Evolutionary conservation across 345 rosid species (phyloP), one percentile per base, ranked within the genome.

Genomic region (Zanthoxylum bungeanum): DNA sequence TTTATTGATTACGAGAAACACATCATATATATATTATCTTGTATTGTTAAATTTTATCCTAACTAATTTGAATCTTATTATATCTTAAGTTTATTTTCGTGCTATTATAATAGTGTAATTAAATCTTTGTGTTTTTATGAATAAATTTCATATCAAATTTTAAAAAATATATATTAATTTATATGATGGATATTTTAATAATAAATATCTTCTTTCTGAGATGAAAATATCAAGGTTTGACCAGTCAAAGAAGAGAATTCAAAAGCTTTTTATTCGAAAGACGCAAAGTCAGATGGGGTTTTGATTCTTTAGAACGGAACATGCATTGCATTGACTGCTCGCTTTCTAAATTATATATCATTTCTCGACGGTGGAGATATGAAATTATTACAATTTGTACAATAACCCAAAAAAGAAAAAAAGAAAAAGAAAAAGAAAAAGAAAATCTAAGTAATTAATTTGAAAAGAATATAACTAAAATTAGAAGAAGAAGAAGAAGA

Each of bases 181-280:
- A n/a, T n/a, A n/a, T n/a, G n/a, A n/a, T n/a, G n/a, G n/a, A n/a
- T n/a, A n/a, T n/a, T n/a, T n/a, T n/a, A n/a, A n/a, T n/a, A n/a
- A n/a, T n/a, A n/a, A n/a, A n/a, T 10, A 11, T 11, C 14, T 28
- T 50, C 7, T 19, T 50, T 16, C 14, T 63, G 16, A 52, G 7
- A 58, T 21, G 50, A 37, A 77, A 44, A 66, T 21, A 61, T 51
- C 50, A 49, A 37, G 19, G n/a, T 44, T 44, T 86, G 86, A 84
- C 86, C 75, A 16, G 90, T 86, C 87, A 86, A 84, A 75, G 68
- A 77, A 31, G 0, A 31, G 65, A 66, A 69, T 70, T 72, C 14
- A 44, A 44, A 60, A 84, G 76, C 28, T 64, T 76, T 72, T 39
- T 1, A 42, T 55, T 72, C 66, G n/a, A 69, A 78, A 69, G 75